These are phyloP conservation scores for Skeletonema menzelii DNA, from an alignment of 108 stramenopile genomes.

Conservation along the genomic window DNA sequence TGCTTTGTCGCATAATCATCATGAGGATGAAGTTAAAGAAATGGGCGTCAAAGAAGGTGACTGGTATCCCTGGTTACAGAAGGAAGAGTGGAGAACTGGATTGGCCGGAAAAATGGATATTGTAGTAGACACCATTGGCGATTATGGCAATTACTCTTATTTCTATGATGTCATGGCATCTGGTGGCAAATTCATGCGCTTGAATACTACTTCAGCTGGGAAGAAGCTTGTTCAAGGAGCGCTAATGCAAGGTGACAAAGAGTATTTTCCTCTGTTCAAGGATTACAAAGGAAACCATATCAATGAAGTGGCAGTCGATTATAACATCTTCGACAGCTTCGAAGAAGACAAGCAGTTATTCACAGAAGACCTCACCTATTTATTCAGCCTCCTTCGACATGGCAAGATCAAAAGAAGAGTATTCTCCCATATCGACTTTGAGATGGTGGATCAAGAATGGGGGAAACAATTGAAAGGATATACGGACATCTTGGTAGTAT, in stretches of 20 bases:
- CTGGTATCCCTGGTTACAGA: background rate
- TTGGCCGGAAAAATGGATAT: background rate
- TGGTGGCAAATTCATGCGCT: background rate
- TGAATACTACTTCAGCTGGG: background rate
- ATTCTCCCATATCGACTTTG: background rate
- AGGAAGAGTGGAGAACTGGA: background rate
- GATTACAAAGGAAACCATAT: background rate
- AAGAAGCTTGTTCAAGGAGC: background rate
- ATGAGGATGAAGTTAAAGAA: background rate
- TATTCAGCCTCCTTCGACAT: background rate
- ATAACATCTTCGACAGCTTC: background rate
- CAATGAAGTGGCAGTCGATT: background rate
- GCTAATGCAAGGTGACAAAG: background rate
- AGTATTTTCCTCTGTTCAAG: background rate
- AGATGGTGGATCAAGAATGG: background rate
- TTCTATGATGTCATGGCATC: background rate
- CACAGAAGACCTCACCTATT: background rate
- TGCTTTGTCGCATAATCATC: constrained; percentile 12
- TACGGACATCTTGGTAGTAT: background rate
- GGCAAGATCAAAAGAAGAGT: background rate
- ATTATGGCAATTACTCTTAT: background rate
- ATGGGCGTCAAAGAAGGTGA: background rate
- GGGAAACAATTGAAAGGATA: background rate
- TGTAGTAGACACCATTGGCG: background rate
- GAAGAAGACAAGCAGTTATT: background rate